Base-by-base conservation (phyloP, 805 yeast genomes). In the Hanseniaspora lachancei region DNA sequence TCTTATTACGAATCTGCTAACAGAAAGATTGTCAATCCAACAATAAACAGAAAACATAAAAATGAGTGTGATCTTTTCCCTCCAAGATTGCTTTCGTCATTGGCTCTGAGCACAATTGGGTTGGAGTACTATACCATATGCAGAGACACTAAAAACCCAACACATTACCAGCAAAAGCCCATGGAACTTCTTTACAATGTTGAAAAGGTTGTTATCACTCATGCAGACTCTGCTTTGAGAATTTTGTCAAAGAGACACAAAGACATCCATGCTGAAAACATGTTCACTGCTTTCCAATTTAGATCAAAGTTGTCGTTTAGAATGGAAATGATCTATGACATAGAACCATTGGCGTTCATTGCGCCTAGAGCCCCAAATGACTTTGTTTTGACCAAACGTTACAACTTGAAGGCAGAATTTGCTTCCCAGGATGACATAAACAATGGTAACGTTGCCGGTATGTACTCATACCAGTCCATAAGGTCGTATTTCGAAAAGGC, bases 251-350 rank as follows among this genome's bases (percentile, higher is more conserved):
- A 32, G 18, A 44, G 48, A 6, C 13, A 7, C 1, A 18, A 27
- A 16, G 48, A 46, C 32, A 29, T 32, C 2, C 8, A 21, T 7
- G 32, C 36, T 8, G 13, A 3, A 29, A 9, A 16, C 16, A 13
- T 27, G 20, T 44, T 27, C 23, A 18, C 3, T 5, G 21, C 18
- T 3, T 32, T 52, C 20, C 35, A 43, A 16, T 27, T 23, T 20
- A 53, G 50, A 53, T 39, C 56, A 5, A 53, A 53, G 38, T 39
- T 38, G 4, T 29, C 56, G 7, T 38, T 53, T 18, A 53, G 47
- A 39, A 7, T 46, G n/a, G 23, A 53, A 21, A 29, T 29, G 15
- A 34, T 53, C 2, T 46, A 18, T 27, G 50, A 53, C 10, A 39
- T 53, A 2, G 40, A 53, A 24, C 46, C 47, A 0, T 16, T 53